Base-by-base conservation (phyloP, 768 basidiomycete species). In the Rubroboletus pulcherrimus region DNA sequence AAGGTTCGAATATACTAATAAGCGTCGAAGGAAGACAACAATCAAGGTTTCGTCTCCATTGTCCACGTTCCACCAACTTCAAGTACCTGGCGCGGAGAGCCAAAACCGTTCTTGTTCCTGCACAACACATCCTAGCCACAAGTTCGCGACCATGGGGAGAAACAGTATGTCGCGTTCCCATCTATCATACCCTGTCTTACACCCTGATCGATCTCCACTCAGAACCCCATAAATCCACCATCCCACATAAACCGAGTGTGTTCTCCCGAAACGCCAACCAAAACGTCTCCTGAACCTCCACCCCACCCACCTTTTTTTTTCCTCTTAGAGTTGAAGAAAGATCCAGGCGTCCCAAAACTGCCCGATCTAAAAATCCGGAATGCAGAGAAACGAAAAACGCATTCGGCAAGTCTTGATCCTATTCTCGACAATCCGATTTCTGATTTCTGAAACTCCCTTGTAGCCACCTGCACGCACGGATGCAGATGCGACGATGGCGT, bases 311-410 rank as follows among this genome's bases (percentile, higher is more conserved):
- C 49, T 38, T 33, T 21, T 39, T 10, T 19, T 39, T 21, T 6
- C 5, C n/a, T 39, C 15, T 19, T 5, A 93, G 91, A 89, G 66
- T 74, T 93, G 39, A 93, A 89, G 73, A 94, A 91, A 67, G 93
- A 96, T 69, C 89, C 90, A 35, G 94, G 93, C 17, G 76, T 97
- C 2, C 93, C 93, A 7, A 85, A 88, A 64, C 80, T 96, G 2
- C 87, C 90, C 15, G 78, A 84, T 72, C 74, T 89, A 46, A 91
- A 90, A 74, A 73, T 75, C 33, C 74, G 78, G 55, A 80, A 81
- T 73, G 77, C 77, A 53, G 78, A 75, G 38, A 81, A 78, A 54
- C 76, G 78, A 40, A 77, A 75, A 51, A 71, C 72, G 21, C 75
- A 71, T 24, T 64, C 71, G 39, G 81, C 77, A 59, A 51, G 77